phyloP scores from a whole-genome alignment of 2,329 filamentous ascomycete species.

The Chrysoporthe puriensis region DNA sequence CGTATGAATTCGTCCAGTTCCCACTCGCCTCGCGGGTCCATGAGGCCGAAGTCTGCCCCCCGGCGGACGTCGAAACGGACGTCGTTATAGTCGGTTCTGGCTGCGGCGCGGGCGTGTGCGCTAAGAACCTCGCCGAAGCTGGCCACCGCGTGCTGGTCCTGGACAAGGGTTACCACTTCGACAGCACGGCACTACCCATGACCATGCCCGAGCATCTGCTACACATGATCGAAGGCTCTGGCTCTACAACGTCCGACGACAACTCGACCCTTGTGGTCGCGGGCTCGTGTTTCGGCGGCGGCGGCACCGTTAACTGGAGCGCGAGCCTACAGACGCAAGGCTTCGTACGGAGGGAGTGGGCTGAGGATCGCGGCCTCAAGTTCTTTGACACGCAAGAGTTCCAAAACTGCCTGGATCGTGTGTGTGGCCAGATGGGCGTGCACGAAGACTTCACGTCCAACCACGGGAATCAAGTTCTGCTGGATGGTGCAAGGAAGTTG shows the following conservation, averaged over 20 bases:
- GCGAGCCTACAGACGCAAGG: constrained; percentile 66
- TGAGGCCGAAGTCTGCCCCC: not conserved
- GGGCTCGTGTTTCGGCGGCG: constrained; percentile 77
- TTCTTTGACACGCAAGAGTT: constrained; percentile 75
- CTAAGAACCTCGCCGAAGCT: constrained; percentile 26
- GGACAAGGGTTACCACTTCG: constrained; percentile 78
- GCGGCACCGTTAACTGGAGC: constrained; percentile 84
- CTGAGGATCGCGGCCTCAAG: constrained; percentile 61
- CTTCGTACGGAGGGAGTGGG: constrained; percentile 79
- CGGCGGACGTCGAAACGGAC: constrained; percentile 25
- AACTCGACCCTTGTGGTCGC: constrained; percentile 63
- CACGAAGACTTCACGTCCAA: constrained; percentile 71
- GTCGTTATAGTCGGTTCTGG: constrained; percentile 30
- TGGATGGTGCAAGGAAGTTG: constrained; percentile 73
- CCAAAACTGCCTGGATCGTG: constrained; percentile 73
- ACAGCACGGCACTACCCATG: constrained; percentile 74
- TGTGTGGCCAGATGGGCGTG: constrained; percentile 80
- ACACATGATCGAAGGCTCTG: constrained; percentile 71
- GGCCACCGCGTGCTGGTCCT: constrained; percentile 69
- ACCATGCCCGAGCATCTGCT: constrained; percentile 58
- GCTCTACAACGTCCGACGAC: constrained; percentile 58
- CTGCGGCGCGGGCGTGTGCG: constrained; percentile 30
- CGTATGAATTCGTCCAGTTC: constrained; percentile 28
- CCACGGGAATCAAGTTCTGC: constrained; percentile 65
- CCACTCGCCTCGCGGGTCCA: not conserved